Percentiles rank a stretch among this genome's conserved stretches.
These are phyloP conservation scores for Sphaerosporella brunnea DNA, from an alignment of 495 filamentous ascomycete genomes.

Conservation along the genomic window DNA sequence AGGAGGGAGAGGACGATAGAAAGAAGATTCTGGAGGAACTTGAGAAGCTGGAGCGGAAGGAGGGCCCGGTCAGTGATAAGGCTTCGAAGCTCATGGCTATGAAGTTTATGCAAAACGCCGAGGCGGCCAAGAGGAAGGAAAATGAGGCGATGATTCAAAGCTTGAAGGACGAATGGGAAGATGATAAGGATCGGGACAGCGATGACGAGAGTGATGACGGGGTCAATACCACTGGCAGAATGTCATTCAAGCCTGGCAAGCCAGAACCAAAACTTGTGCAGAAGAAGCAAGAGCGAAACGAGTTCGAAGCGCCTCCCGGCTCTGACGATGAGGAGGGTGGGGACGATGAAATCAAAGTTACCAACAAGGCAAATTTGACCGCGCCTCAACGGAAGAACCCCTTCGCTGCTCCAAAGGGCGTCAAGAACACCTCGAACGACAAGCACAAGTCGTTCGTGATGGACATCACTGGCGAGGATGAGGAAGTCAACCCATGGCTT, in stretches of 20 bases:
- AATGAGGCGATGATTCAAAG: conserved; percentile 68
- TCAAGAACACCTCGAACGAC: background rate
- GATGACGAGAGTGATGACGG: conserved; percentile 37
- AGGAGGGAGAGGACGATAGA: conserved; percentile 35
- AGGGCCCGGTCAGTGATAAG: conserved; percentile 24
- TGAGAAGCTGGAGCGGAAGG: conserved; percentile 32
- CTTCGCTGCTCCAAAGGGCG: conserved; percentile 10
- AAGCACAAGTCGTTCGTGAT: conserved; percentile 9
- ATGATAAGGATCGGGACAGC: conserved; percentile 32
- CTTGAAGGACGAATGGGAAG: conserved; percentile 48
- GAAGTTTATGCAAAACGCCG: conserved; percentile 87
- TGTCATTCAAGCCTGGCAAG: conserved; percentile 41
- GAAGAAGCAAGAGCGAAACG: conserved; percentile 9
- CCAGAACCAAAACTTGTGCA: conserved; percentile 15
- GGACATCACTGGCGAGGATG: conserved; percentile 19
- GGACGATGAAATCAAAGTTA: conserved; percentile 25
- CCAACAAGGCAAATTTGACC: conserved; percentile 10
- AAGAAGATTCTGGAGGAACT: conserved; percentile 43
- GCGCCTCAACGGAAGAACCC: conserved; percentile 9
- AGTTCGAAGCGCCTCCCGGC: conserved; percentile 14
- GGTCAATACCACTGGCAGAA: conserved; percentile 40
- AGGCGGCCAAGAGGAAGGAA: conserved; percentile 51
- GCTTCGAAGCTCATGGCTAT: conserved; percentile 40
- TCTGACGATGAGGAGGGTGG: conserved; percentile 31
- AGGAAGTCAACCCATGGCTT: conserved; percentile 35